phyloP scores from a whole-genome alignment of 345 rosid species.

The Syzygium aqueum region DNA sequence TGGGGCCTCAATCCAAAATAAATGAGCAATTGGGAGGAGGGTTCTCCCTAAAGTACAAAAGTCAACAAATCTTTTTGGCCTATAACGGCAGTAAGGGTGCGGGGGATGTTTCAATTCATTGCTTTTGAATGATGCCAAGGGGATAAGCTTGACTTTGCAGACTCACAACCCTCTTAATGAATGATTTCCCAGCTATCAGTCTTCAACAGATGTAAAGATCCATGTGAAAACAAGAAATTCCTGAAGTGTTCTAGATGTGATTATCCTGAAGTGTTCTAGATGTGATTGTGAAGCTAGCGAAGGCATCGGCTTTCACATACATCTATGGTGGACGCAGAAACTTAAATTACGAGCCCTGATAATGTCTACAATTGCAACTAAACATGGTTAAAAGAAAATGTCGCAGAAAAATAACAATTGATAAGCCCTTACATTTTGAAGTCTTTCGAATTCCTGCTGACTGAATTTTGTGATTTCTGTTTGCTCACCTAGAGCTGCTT shows the following conservation, averaged over 20 bases:
- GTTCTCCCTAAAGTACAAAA: background rate
- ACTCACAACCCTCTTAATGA: background rate
- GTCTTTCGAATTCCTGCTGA: slow-evolving; percentile 90
- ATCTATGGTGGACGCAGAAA: background rate
- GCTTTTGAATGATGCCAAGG: background rate
- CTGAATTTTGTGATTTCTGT: slow-evolving; percentile 80
- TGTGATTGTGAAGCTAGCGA: background rate
- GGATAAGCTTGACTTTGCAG: background rate
- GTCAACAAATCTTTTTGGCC: background rate
- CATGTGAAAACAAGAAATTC: background rate
- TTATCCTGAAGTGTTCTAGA: background rate
- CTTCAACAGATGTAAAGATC: background rate
- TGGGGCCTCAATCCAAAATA: background rate
- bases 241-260: background rate
- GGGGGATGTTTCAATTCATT: background rate
- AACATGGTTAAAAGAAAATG: background rate
- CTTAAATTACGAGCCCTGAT: background rate
- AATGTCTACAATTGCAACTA: background rate
- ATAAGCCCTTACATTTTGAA: slow-evolving; percentile 57
- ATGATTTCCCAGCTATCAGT: background rate
- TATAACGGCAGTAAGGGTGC: background rate
- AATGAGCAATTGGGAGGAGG: background rate
- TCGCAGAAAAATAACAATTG: background rate
- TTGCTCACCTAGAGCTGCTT: slow-evolving; percentile 97
- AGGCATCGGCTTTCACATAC: background rate